Conservation (phyloP, 257 asterid genomes). For the Jasminum sambac region DNA sequence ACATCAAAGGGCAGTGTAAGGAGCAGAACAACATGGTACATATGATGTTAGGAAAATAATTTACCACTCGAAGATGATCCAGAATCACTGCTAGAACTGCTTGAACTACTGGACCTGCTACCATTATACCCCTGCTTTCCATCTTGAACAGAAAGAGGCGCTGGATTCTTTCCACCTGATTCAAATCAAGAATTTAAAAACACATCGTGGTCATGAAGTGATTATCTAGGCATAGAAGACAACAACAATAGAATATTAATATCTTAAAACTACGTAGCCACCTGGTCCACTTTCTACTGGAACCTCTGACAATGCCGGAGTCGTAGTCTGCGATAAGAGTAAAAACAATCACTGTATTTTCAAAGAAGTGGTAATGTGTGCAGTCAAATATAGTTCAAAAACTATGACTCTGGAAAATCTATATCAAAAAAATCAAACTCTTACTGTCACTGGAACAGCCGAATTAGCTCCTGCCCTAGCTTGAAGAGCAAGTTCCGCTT, state of each 20-base stretch:
- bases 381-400: neutral
- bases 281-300: conserved; percentile 50
- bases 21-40: no score
- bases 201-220: conserved; percentile 8
- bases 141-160: conserved; percentile 39
- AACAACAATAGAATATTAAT: neutral
- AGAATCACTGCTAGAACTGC: conserved; percentile 94
- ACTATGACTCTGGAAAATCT: neutral
- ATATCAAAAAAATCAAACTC: conserved; percentile 24
- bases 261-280: conserved; percentile 5
- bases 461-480: conserved; percentile 47
- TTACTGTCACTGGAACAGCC: conserved; percentile 44
- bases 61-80: conserved; percentile 89
- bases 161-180: conserved; percentile 44
- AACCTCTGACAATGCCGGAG: conserved; percentile 29
- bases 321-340: conserved; percentile 45
- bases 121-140: conserved; percentile 45
- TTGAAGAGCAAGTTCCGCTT: conserved; percentile 82
- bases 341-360: conserved; percentile 11
- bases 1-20: neutral
- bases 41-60: neutral
- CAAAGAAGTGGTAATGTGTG: neutral
- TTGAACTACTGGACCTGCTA: conserved; percentile 80
- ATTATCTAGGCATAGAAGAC: neutral
- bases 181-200: conserved; percentile 21